A percentile compares a stretch with the other conserved stretches of the same genome.
phyloP scores from a whole-genome alignment of 2,329 filamentous ascomycete species.

The Bipolaris oryzae region DNA sequence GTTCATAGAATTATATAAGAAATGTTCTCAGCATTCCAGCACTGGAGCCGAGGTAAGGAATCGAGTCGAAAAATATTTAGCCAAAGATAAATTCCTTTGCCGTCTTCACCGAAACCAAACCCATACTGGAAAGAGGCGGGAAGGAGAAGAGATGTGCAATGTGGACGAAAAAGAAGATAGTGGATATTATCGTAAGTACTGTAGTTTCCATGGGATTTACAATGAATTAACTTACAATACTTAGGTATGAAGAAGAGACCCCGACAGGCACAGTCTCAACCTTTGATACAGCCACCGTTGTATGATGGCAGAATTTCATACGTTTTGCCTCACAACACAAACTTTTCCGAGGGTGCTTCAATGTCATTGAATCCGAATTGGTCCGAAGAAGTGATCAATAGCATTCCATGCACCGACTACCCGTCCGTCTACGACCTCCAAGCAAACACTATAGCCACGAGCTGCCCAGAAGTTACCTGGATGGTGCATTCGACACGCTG shows the following conservation, averaged over 20 bases:
- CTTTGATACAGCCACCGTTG: not conserved
- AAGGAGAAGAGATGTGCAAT: no score
- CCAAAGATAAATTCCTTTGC: no score
- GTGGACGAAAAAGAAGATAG: no score
- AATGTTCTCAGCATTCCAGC: no score
- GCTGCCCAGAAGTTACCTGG: not conserved
- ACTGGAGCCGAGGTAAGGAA: no score
- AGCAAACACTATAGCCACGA: constrained; percentile 1
- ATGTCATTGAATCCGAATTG: not conserved
- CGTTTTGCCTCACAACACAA: not conserved
- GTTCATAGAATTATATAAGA: no score
- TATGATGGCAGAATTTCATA: not conserved
- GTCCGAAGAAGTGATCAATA: not conserved
- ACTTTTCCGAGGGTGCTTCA: not conserved
- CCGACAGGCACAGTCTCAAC: not conserved
- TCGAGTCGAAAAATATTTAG: no score
- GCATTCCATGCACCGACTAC: not conserved
- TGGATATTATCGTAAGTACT: no score
- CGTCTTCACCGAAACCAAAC: no score
- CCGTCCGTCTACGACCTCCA: not conserved
- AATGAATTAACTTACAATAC: no score
- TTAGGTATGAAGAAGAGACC: not conserved
- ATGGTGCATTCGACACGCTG: not conserved
- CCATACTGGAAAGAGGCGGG: no score
- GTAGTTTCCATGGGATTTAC: no score